Evolutionary conservation across 345 rosid species (phyloP).

Genomic region (Trapa incisa): DNA sequence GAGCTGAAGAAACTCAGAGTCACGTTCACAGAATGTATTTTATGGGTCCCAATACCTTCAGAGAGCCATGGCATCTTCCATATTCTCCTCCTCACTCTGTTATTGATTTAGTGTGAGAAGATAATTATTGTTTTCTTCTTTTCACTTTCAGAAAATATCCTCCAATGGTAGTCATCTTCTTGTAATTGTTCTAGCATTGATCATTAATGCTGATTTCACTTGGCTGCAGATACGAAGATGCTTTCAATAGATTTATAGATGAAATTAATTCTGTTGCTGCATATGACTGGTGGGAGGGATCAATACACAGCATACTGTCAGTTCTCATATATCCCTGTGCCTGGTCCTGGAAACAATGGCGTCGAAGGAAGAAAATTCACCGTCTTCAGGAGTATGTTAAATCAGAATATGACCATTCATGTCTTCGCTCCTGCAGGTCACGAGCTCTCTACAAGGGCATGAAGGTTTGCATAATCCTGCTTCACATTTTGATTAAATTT

Average conservation of each 20-base stretch:
- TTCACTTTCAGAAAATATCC: background rate
- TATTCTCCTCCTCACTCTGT: constrained; percentile 84
- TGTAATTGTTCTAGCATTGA: background rate
- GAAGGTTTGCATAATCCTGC: constrained; percentile 43
- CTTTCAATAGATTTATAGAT: constrained; percentile 89
- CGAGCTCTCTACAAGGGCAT: constrained; percentile 97
- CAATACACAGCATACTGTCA: constrained; percentile 82
- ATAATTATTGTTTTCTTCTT: background rate
- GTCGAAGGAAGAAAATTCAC: constrained; percentile 70
- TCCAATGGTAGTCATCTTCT: background rate
- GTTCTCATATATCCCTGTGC: constrained; percentile 92
- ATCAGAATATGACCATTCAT: constrained; percentile 93
- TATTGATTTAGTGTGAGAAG: constrained; percentile 84
- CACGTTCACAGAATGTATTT: constrained; percentile 92
- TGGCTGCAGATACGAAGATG: constrained; percentile 78
- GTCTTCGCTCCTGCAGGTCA: constrained; percentile 97
- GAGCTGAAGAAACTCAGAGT: constrained; percentile 89
- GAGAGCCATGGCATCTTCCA: constrained; percentile 99
- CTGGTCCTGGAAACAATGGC: constrained; percentile 99
- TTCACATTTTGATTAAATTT: background rate
- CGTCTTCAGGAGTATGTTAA: constrained; percentile 95
- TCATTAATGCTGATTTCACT: constrained; percentile 1
- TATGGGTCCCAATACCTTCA: constrained; percentile 92
- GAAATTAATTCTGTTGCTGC: constrained; percentile 96
- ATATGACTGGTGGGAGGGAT: constrained; percentile 99